These are phyloP conservation scores for Lentinula edodes DNA, from an alignment of 768 basidiomycete genomes.

Conservation along the genomic window DNA sequence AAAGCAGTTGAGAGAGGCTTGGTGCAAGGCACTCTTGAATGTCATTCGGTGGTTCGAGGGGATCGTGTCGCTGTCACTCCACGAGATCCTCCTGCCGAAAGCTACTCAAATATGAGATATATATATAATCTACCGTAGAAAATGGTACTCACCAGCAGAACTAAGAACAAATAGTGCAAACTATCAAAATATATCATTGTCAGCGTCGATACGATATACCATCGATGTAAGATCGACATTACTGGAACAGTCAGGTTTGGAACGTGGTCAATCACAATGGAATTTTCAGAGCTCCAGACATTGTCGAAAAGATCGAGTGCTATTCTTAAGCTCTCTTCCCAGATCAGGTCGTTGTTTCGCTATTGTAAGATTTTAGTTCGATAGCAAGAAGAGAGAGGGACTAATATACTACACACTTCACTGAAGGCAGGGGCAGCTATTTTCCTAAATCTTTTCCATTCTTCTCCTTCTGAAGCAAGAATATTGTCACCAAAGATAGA, in stretches of 20 bases:
- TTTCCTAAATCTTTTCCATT: slow-evolving; percentile 63
- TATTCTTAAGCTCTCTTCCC: slow-evolving; percentile 38
- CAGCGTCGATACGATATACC: not conserved
- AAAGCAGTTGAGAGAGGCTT: slow-evolving; percentile 31
- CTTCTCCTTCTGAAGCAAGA: slow-evolving; percentile 54
- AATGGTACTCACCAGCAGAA: slow-evolving; percentile 35
- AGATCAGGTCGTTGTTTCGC: slow-evolving; percentile 44
- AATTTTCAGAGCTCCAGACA: slow-evolving; percentile 38
- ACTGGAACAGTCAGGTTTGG: slow-evolving; percentile 53
- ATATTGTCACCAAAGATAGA: slow-evolving; percentile 55
- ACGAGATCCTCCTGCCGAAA: slow-evolving; percentile 6
- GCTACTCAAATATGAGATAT: not conserved
- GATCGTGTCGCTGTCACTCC: slow-evolving; percentile 6
- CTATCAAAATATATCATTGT: not conserved
- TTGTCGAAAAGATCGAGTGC: slow-evolving; percentile 37
- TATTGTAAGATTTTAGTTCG: slow-evolving; percentile 7
- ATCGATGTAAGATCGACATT: slow-evolving; percentile 7
- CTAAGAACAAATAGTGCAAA: slow-evolving; percentile 5
- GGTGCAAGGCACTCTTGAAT: slow-evolving; percentile 44
- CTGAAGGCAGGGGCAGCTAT: slow-evolving; percentile 65
- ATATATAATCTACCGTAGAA: not conserved
- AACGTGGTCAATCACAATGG: slow-evolving; percentile 37
- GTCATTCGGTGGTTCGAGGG: slow-evolving; percentile 40
- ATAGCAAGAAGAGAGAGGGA: not conserved
- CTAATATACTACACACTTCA: slow-evolving; percentile 31